Percentiles rank a stretch among this genome's conserved stretches.
phyloP scores from a whole-genome alignment of 2,329 filamentous ascomycete species.

The Fusarium sp. region DNA sequence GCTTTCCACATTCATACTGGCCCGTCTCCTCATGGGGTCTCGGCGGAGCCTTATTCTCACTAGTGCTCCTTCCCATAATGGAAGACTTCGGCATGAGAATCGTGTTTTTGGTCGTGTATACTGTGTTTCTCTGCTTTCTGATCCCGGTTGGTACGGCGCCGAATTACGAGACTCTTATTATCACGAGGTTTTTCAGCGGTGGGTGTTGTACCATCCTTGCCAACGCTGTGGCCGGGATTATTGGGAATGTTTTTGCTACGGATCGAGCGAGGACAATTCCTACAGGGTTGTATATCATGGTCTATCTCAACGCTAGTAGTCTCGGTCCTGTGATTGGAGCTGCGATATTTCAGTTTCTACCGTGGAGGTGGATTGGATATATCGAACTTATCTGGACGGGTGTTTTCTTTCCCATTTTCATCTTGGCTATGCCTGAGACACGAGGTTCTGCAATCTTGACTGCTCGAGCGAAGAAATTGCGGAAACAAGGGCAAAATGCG shows the following conservation, averaged over 20 bases:
- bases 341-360: slow-evolving; percentile 13
- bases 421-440: slow-evolving; percentile 27
- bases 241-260: slow-evolving; percentile 14
- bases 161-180: slow-evolving; percentile 27
- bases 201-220: slow-evolving; percentile 23
- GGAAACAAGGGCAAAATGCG: slow-evolving; percentile 3
- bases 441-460: slow-evolving; percentile 18
- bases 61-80: slow-evolving; percentile 25
- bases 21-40: slow-evolving; percentile 29
- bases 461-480: neutral
- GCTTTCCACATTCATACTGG: slow-evolving; percentile 32
- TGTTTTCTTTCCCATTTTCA: slow-evolving; percentile 28
- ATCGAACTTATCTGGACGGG: slow-evolving; percentile 35
- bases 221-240: slow-evolving; percentile 9
- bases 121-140: slow-evolving; percentile 16
- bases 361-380: slow-evolving; percentile 31
- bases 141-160: slow-evolving; percentile 17
- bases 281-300: slow-evolving; percentile 21
- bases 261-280: slow-evolving; percentile 26
- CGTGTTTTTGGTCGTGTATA: slow-evolving; percentile 19
- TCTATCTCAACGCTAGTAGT: slow-evolving; percentile 25
- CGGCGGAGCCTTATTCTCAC: slow-evolving; percentile 15
- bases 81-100: slow-evolving; percentile 32
- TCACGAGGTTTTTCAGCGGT: slow-evolving; percentile 25
- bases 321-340: slow-evolving; percentile 27